Conservation (phyloP, 768 basidiomycete genomes). For the Leccinum rimulosum region DNA sequence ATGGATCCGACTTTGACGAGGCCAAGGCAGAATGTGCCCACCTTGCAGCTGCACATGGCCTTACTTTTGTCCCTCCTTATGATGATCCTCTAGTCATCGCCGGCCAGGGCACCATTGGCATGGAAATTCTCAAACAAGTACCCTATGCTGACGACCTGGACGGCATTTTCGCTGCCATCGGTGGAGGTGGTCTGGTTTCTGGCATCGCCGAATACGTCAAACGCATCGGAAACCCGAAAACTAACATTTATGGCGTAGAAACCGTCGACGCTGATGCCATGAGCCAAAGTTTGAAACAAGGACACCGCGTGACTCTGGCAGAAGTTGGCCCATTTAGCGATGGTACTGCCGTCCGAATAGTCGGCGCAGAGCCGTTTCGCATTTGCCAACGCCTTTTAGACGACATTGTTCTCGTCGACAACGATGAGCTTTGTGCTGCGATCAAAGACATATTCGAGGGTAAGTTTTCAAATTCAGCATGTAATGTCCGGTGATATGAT, state of each 20-base stretch:
- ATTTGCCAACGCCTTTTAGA: constrained; percentile 86
- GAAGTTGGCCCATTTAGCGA: constrained; percentile 98
- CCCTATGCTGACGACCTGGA: constrained; percentile 73
- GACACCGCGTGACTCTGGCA: constrained; percentile 75
- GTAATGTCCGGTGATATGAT: neutral
- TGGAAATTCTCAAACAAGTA: constrained; percentile 93
- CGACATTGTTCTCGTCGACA: constrained; percentile 78
- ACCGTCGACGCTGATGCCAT: constrained; percentile 95
- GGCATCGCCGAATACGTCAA: constrained; percentile 93
- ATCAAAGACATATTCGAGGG: constrained; percentile 99
- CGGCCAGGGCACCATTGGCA: constrained; percentile 91
- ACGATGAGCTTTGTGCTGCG: constrained; percentile 96
- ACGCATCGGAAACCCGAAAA: constrained; percentile 81
- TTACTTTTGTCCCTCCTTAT: constrained; percentile 93
- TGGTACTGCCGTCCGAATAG: constrained; percentile 94
- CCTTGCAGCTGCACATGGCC: constrained; percentile 69
- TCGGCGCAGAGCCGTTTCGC: constrained; percentile 93
- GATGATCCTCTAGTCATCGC: constrained; percentile 97
- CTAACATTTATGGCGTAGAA: constrained; percentile 87
- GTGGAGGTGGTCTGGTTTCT: constrained; percentile 91
- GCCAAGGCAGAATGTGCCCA: constrained; percentile 93
- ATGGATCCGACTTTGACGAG: constrained; percentile 92
- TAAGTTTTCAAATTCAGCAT: constrained; percentile 28
- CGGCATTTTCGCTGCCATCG: constrained; percentile 87
- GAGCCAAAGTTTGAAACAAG: constrained; percentile 74